Conservation (phyloP, 805 yeast genomes). For the Zygosaccharomyces rouxii region DNA sequence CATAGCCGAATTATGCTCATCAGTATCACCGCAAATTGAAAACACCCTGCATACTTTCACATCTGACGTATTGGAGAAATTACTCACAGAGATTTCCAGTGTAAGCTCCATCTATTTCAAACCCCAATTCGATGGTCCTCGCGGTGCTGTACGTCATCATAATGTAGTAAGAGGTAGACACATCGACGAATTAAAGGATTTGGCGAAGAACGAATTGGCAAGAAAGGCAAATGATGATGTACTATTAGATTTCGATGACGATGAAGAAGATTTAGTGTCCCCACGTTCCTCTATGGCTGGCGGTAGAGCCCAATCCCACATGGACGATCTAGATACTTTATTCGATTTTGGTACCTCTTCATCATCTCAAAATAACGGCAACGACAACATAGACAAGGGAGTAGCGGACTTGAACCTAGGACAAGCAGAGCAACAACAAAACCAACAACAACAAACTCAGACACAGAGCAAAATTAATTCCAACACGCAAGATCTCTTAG, state of each 20-base stretch:
- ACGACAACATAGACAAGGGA: slow-evolving; percentile 6
- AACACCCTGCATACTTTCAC: slow-evolving; percentile 70
- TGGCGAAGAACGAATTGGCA: slow-evolving; percentile 73
- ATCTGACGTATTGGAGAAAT: slow-evolving; percentile 59
- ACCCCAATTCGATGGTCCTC: slow-evolving; percentile 61
- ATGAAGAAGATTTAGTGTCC: slow-evolving; percentile 33
- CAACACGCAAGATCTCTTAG: slow-evolving; percentile 30
- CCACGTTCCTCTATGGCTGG: slow-evolving; percentile 20
- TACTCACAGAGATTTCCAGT: slow-evolving; percentile 73
- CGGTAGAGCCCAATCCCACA: slow-evolving; percentile 35
- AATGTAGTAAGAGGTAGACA: slow-evolving; percentile 44
- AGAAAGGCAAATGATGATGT: slow-evolving; percentile 67
- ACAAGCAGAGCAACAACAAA: not conserved
- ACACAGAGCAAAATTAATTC: slow-evolving; percentile 9
- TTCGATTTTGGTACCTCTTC: slow-evolving; percentile 41
- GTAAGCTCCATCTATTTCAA: slow-evolving; percentile 86
- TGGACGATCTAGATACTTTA: slow-evolving; percentile 72
- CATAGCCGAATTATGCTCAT: slow-evolving; percentile 29
- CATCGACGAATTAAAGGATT: slow-evolving; percentile 70
- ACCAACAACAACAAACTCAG: slow-evolving; percentile 1
- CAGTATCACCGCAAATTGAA: slow-evolving; percentile 61
- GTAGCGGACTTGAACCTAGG: slow-evolving; percentile 8
- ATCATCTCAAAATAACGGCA: slow-evolving; percentile 1
- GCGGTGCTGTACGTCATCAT: slow-evolving; percentile 36
- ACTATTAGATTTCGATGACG: slow-evolving; percentile 80